Conservation (phyloP, 805 yeast genomes). For the Yarrowia alimentaria region DNA sequence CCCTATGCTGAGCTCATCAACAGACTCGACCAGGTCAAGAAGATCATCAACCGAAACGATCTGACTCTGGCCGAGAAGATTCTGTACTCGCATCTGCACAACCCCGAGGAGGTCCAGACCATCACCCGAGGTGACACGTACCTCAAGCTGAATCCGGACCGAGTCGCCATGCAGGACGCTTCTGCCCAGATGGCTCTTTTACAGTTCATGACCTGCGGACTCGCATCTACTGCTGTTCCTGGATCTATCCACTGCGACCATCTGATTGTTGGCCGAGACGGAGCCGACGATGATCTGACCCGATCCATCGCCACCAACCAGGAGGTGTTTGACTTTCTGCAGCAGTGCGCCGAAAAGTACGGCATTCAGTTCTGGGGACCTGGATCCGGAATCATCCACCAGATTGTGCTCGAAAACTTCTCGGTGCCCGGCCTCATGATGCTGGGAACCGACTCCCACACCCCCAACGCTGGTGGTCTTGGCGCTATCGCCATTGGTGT, state of each 20-base stretch:
- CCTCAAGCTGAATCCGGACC: conserved; percentile 90
- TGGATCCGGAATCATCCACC: conserved; percentile 98
- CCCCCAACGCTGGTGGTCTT: conserved; percentile 98
- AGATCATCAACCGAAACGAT: conserved; percentile 66
- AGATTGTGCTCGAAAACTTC: conserved; percentile 94
- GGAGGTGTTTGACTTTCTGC: conserved; percentile 93
- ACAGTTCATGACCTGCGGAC: conserved; percentile 97
- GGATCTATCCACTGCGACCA: conserved; percentile 98
- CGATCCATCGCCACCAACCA: conserved; percentile 81
- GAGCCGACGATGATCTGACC: conserved; percentile 79
- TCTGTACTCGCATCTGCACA: conserved; percentile 84
- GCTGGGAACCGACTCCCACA: conserved; percentile 98
- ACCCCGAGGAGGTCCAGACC: conserved; percentile 70
- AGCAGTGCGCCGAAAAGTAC: conserved; percentile 88
- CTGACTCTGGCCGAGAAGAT: conserved; percentile 93
- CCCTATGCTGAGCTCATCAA: conserved; percentile 76
- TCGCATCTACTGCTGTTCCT: conserved; percentile 84
- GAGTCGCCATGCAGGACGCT: conserved; percentile 99
- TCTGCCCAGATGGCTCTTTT: conserved; percentile 98
- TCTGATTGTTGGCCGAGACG: conserved; percentile 93
- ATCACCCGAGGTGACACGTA: conserved; percentile 82
- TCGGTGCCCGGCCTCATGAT: conserved; percentile 96
- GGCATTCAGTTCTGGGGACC: conserved; percentile 99
- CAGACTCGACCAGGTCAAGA: conserved; percentile 62
- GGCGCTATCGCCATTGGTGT: conserved; percentile 99